Evolutionary conservation across 306 rosid genomes (phyloP), one percentile per base, ranked within the genome.

Genomic region (Pyrus pyrifolia): DNA sequence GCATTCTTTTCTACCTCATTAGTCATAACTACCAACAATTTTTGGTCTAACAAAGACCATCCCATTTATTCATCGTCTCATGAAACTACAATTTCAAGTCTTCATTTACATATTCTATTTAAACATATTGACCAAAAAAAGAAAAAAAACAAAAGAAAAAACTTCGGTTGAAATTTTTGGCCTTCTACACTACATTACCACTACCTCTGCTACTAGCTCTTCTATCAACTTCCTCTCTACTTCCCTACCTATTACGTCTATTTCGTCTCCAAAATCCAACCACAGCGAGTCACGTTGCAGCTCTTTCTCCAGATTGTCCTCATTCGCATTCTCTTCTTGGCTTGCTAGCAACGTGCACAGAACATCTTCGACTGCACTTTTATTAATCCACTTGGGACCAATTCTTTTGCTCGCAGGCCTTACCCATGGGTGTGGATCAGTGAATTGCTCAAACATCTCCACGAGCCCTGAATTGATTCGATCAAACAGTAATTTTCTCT

Each of bases 401-500:
- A 74, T 8, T 71, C 42, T 78, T 73, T 69, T 49, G 25, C 72
- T 73, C 27, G 71, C 55, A 13, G 75, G 73, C 46, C 80, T 82
- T 59, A 81, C 73, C 98, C 97, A 87, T 57, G 96, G 92, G n/a
- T 49, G 84, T 40, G 86, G 79, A 46, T 79, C 64, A 51, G 63
- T 59, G 79, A 63, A 87, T 81, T 86, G 86, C 81, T 86, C 79
- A 65, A 76, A 79, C 52, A 87, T 84, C 77, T 92, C 85, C 72
- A 83, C 12, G 29, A 92, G 81, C 81, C 87, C 93, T 6, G 77
- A 76, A 79, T 91, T 96, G 79, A 96, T 81, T 12, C 88, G 86
- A 80, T 96, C 97, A 5, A 92, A 96, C 77, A 92, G 92, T 80
- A 96, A 70, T 80, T 82, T 89, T 81, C 98, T 88, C 75, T 89